Percentiles rank a stretch among this genome's conserved stretches.
phyloP scores from a whole-genome alignment of 768 basidiomycete species.

The Leccinum variicolor region DNA sequence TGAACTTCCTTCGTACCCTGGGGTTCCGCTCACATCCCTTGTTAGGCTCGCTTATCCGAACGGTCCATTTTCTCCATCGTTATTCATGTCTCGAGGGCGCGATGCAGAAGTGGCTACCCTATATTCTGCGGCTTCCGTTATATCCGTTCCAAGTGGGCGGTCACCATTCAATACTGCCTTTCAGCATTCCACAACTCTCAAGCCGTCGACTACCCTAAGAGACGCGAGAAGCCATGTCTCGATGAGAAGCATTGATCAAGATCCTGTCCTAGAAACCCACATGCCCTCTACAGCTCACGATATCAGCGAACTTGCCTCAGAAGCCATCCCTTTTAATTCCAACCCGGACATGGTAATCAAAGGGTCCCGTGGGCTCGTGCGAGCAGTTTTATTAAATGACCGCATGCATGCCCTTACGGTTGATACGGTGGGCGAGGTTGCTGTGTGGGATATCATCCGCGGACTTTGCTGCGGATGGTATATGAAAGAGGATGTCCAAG shows the following conservation, averaged over 20 bases:
- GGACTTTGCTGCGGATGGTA: slow-evolving; percentile 74
- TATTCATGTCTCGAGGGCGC: slow-evolving; percentile 35
- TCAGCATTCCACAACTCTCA: slow-evolving; percentile 24
- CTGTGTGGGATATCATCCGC: slow-evolving; percentile 88
- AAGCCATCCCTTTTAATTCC: slow-evolving; percentile 56
- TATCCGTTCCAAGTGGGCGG: slow-evolving; percentile 55
- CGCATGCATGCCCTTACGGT: slow-evolving; percentile 87
- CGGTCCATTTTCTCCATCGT: slow-evolving; percentile 49
- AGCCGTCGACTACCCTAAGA: slow-evolving; percentile 25
- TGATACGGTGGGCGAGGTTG: slow-evolving; percentile 84
- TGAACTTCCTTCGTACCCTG: slow-evolving; percentile 41
- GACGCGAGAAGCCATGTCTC: slow-evolving; percentile 20
- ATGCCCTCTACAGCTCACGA: slow-evolving; percentile 58
- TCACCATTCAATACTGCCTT: slow-evolving; percentile 37
- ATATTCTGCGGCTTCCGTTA: slow-evolving; percentile 81
- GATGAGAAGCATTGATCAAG: slow-evolving; percentile 21
- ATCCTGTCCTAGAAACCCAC: slow-evolving; percentile 38
- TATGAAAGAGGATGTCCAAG: slow-evolving; percentile 59
- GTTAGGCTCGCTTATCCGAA: slow-evolving; percentile 67
- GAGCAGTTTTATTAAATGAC: slow-evolving; percentile 82
- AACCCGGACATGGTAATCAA: slow-evolving; percentile 67
- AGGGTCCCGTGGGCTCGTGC: slow-evolving; percentile 80
- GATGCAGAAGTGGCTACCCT: slow-evolving; percentile 83
- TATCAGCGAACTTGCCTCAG: slow-evolving; percentile 74
- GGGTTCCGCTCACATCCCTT: slow-evolving; percentile 69